Percentiles rank a stretch among this genome's conserved stretches.
Conservation (phyloP, 441 rosid genomes). For the Aleurites moluccanus region DNA sequence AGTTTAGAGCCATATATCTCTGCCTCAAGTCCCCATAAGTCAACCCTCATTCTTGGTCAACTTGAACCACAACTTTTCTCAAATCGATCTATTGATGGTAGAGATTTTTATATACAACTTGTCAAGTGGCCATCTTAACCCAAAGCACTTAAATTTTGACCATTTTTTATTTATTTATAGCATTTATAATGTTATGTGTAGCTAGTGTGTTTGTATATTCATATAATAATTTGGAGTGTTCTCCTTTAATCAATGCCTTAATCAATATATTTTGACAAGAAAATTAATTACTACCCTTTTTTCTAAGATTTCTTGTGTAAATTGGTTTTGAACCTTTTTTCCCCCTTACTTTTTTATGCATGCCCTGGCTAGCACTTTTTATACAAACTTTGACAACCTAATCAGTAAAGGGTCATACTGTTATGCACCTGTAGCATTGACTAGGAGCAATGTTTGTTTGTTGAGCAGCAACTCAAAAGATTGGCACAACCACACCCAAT, state of each 20-base stretch:
- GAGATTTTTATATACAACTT: constrained; percentile 19
- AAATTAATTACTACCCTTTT: neutral
- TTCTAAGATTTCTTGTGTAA: neutral
- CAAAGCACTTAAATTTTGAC: neutral
- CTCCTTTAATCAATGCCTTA: neutral
- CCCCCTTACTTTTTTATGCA: neutral
- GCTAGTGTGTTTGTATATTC: no score
- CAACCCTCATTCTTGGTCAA: constrained; percentile 26
- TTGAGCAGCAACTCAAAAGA: neutral
- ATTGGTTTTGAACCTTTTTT: neutral
- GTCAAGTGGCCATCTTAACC: neutral
- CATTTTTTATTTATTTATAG: neutral
- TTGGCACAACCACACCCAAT: neutral
- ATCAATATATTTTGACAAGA: neutral
- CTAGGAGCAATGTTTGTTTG: constrained; percentile 5
- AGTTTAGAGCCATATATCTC: constrained; percentile 10
- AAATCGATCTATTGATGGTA: constrained; percentile 16
- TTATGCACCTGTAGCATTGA: neutral
- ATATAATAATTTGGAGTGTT: neutral
- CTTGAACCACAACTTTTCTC: constrained; percentile 9
- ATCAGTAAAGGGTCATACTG: constrained; percentile 2
- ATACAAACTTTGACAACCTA: constrained; percentile 4
- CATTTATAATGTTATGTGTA: no score
- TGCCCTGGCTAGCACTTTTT: neutral
- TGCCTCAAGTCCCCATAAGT: constrained; percentile 19